These are phyloP conservation scores for Paramecium tetraurelia DNA, from an alignment of 73 alveolate species.

Conservation along the genomic window DNA sequence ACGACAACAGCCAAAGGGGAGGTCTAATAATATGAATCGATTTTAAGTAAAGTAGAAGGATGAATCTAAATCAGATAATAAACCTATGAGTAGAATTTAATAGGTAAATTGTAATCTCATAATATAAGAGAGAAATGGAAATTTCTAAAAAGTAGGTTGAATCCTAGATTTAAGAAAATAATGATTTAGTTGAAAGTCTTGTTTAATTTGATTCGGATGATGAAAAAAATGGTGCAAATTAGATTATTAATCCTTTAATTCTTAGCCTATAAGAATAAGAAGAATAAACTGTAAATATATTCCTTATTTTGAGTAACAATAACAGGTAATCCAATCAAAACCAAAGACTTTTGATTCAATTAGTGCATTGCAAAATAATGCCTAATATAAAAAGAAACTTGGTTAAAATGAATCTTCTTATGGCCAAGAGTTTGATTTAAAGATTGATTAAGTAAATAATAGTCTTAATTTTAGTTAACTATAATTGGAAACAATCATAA, in stretches of 20 bases:
- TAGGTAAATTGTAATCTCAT: neutral
- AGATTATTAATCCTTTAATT: neutral
- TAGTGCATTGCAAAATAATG: neutral
- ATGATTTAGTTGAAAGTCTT: neutral
- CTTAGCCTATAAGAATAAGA: neutral
- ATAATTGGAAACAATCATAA: neutral
- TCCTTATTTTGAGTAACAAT: neutral
- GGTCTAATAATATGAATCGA: neutral
- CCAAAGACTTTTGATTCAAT: neutral
- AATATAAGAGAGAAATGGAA: neutral
- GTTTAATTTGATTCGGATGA: conserved; percentile 9
- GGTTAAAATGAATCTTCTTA: neutral
- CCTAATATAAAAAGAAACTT: neutral
- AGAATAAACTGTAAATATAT: neutral
- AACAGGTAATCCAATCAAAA: neutral
- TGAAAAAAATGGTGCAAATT: neutral
- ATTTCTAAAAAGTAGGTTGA: neutral
- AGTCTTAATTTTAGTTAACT: neutral
- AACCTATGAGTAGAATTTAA: conserved; percentile 7
- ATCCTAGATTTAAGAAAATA: neutral
- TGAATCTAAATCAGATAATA: neutral
- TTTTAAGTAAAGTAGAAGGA: neutral
- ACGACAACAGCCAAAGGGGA: neutral
- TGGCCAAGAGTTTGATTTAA: neutral
- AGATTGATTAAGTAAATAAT: neutral